These are phyloP conservation scores for Pterocarpus macrocarpus DNA, from an alignment of 306 rosid genomes.

Conservation along the genomic window DNA sequence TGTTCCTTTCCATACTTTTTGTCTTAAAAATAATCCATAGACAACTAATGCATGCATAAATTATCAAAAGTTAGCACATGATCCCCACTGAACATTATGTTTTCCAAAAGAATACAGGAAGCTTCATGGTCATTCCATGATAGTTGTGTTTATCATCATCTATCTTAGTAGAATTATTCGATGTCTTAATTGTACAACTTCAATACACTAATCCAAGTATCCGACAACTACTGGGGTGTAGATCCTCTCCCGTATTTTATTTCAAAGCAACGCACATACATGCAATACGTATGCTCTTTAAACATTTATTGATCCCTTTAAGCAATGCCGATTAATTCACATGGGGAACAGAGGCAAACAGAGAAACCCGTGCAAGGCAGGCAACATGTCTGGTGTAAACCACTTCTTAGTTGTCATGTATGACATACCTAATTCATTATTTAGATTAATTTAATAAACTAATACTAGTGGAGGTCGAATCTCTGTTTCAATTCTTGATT, in stretches of 20 bases:
- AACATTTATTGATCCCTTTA: constrained; percentile 10
- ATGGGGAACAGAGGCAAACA: constrained; percentile 2
- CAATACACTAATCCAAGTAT: constrained; percentile 18
- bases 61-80: constrained; percentile 38
- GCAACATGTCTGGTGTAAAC: not conserved
- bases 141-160: not conserved
- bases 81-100: constrained; percentile 3
- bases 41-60: constrained; percentile 35
- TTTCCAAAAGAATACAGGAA: constrained; percentile 25
- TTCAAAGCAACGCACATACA: not conserved
- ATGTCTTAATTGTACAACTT: not conserved
- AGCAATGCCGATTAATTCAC: constrained; percentile 19
- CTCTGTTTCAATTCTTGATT: not conserved
- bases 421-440: constrained; percentile 11
- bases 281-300: not conserved
- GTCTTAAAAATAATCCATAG: not conserved
- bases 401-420: constrained; percentile 25
- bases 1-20: not conserved
- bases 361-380: not conserved
- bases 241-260: constrained; percentile 23
- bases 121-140: constrained; percentile 18
- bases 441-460: not conserved
- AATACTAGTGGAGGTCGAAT: constrained; percentile 2
- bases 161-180: not conserved
- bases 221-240: constrained; percentile 7